A percentile compares a stretch with the other conserved stretches of the same genome.
Evolutionary conservation across 352 stramenopile species (phyloP).

Genomic region (Globisporangium carolinianum): DNA sequence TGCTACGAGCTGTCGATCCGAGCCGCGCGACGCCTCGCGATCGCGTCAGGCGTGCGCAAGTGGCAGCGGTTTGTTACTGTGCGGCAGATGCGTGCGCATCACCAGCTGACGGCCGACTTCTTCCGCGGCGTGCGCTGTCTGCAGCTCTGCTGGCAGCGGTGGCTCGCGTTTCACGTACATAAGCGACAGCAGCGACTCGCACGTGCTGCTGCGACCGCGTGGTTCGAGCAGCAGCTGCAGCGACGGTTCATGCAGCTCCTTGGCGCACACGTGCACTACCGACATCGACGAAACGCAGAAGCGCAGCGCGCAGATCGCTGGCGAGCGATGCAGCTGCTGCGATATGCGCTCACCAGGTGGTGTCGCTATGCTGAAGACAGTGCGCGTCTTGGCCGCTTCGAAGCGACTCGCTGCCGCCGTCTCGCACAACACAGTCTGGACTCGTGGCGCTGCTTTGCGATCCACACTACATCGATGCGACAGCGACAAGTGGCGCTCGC

Average conservation of each 20-base stretch:
- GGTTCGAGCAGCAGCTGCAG: constrained; percentile 1
- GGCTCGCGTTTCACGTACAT: neutral
- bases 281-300: neutral
- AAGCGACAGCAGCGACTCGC: neutral
- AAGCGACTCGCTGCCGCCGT: neutral
- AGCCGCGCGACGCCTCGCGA: constrained; percentile 1
- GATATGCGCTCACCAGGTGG: neutral
- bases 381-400: neutral
- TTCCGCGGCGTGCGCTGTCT: constrained; percentile 14
- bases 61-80: constrained; percentile 6
- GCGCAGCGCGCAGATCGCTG: neutral
- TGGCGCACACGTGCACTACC: neutral
- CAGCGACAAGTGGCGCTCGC: neutral
- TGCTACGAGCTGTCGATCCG: constrained; percentile 1
- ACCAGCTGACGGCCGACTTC: constrained; percentile 23
- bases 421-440: neutral
- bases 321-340: neutral
- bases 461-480: neutral
- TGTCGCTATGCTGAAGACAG: no score
- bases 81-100: constrained; percentile 4
- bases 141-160: constrained; percentile 3
- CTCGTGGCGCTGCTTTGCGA: neutral
- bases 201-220: neutral
- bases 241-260: constrained; percentile 1
- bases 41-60: constrained; percentile 7